Percentiles rank a stretch among this genome's conserved stretches.
Conservation (phyloP, 1,284 basidiomycete species). For the Leccinum angustisporum region DNA sequence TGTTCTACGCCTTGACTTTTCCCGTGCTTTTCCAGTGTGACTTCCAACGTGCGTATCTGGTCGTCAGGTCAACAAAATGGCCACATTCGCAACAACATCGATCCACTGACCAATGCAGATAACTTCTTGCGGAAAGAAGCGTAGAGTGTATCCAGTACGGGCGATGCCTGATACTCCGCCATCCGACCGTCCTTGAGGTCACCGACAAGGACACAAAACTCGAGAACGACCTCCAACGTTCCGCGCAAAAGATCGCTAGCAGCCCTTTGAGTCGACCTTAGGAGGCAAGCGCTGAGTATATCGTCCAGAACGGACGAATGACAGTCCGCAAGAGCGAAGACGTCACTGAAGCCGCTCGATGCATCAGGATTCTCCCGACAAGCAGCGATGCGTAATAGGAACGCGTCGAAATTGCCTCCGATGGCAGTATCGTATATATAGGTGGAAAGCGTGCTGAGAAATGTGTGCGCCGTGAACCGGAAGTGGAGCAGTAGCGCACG, state of each 20-base stretch:
- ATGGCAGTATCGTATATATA: constrained; percentile 81
- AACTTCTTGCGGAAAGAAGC: constrained; percentile 57
- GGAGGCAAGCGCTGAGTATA: constrained; percentile 75
- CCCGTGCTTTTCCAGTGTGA: constrained; percentile 40
- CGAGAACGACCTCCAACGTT: constrained; percentile 66
- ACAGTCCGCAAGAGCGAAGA: constrained; percentile 69
- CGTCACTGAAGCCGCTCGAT: constrained; percentile 53
- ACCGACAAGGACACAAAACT: constrained; percentile 67
- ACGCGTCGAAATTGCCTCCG: constrained; percentile 68
- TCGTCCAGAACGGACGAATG: constrained; percentile 75
- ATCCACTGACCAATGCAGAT: constrained; percentile 52
- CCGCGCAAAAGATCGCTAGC: constrained; percentile 67
- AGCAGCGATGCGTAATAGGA: constrained; percentile 49
- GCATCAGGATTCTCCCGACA: constrained; percentile 27
- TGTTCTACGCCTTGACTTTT: constrained; percentile 15
- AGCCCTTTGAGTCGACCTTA: constrained; percentile 68
- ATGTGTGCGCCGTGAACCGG: constrained; percentile 70
- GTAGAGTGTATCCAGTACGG: constrained; percentile 53
- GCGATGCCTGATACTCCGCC: constrained; percentile 55
- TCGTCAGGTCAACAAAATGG: constrained; percentile 4
- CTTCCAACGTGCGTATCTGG: constrained; percentile 22
- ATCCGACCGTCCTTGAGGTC: constrained; percentile 54
- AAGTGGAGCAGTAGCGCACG: constrained; percentile 61
- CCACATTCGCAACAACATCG: not conserved
- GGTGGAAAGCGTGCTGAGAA: constrained; percentile 60